These are phyloP conservation scores for Isatis lusitanica DNA, from an alignment of 441 rosid genomes.

Conservation along the genomic window DNA sequence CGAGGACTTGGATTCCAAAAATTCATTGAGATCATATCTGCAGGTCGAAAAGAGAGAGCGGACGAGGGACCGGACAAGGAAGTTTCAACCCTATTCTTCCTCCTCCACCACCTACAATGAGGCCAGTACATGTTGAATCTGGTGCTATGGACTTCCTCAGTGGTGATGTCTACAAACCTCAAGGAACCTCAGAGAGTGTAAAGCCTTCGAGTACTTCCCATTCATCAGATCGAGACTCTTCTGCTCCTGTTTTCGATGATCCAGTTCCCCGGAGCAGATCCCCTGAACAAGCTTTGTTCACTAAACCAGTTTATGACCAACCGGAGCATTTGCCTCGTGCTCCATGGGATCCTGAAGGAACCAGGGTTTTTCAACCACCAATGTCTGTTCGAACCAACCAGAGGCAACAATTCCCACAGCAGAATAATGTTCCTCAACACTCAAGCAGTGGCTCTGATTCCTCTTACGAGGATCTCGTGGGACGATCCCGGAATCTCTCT, in stretches of 20 bases:
- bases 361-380: slow-evolving; percentile 63
- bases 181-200: slow-evolving; percentile 42
- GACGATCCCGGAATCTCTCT: slow-evolving; percentile 71
- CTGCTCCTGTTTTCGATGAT: slow-evolving; percentile 40
- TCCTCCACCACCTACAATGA: slow-evolving; percentile 84
- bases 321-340: slow-evolving; percentile 67
- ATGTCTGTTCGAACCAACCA: slow-evolving; percentile 70
- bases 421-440: slow-evolving; percentile 42
- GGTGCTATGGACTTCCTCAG: slow-evolving; percentile 76
- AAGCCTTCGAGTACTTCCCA: slow-evolving; percentile 44
- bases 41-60: slow-evolving; percentile 83
- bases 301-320: slow-evolving; percentile 66
- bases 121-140: slow-evolving; percentile 53
- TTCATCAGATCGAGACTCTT: slow-evolving; percentile 43
- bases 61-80: slow-evolving; percentile 39
- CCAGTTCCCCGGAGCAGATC: slow-evolving; percentile 66
- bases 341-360: slow-evolving; percentile 64
- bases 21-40: not conserved
- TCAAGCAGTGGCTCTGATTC: slow-evolving; percentile 61
- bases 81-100: slow-evolving; percentile 61
- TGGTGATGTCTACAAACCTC: slow-evolving; percentile 75
- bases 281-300: slow-evolving; percentile 47
- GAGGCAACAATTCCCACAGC: slow-evolving; percentile 78
- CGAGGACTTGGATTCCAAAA: not conserved
- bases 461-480: slow-evolving; percentile 66